Base-by-base conservation (phyloP, 129 eudicot species). In the Saussurea involucrata region DNA sequence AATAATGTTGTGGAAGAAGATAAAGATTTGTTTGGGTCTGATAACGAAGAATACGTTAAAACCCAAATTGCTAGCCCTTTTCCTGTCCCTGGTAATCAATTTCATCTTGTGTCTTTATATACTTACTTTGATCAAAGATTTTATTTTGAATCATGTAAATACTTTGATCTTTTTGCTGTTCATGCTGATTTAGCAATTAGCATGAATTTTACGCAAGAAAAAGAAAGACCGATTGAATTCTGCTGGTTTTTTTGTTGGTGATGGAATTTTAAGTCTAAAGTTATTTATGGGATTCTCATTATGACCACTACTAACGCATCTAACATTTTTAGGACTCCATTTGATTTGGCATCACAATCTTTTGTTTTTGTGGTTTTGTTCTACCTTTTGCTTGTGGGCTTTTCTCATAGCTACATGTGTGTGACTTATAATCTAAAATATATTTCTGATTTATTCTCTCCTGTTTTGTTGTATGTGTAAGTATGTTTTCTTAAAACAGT, bases 11-110 rank as follows among this genome's bases (percentile, higher is more conserved):
- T 74, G 74, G 84, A 80, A 67, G 84, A 74, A 18, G 84, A 76
- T 58, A 91, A 87, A 81, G 97, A 95, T 84, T 88, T 95, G 81
- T 95, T 95, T 87, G 99, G 95, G 34, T 84, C 96, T 80, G 97
- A 95, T 82, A 95, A 95, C 83, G 99, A 95, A 42, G 99, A 95
- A 33, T 95, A 92, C 69, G 80, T 69, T 55, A 90, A 87, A 61
- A 95, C 97, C 58, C 87, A 66, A 40, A 85, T 87, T 36, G 66
- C 79, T 36, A 95, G 99, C 79, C 91, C 87, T 31, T 85, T 76
- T 74, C 89, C 96, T 34, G 97, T 95, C n/a, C 99, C 99, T 78
- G 99, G 99, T 92, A 79, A 76, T 33, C 24, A 31, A 17, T 49
- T 1, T 66, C 2, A 0, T 18, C 57, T 10, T 65, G 3, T 44